Percentiles rank a stretch among this genome's conserved stretches.
Evolutionary conservation across 192 early-diverging fungal genomes (phyloP).

Genomic region (Thoreauomyces humboldtii): DNA sequence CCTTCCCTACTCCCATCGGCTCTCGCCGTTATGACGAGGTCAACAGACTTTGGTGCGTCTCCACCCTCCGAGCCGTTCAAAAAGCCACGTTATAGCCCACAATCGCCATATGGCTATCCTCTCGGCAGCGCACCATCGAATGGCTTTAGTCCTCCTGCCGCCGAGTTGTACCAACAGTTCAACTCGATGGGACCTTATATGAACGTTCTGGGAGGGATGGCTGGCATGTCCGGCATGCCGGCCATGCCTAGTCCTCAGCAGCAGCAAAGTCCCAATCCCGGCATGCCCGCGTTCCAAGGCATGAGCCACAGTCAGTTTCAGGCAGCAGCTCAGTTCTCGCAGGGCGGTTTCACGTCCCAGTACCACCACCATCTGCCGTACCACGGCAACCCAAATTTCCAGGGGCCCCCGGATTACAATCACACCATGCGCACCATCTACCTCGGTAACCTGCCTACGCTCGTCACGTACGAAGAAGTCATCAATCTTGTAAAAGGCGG

Average conservation of each 20-base stretch:
- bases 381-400: slow-evolving; percentile 8
- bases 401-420: slow-evolving; percentile 28
- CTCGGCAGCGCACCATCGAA: slow-evolving; percentile 10
- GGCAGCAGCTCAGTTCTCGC: not conserved
- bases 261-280: not conserved
- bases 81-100: slow-evolving; percentile 55
- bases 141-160: not conserved
- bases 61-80: slow-evolving; percentile 49
- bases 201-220: slow-evolving; percentile 35
- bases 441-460: slow-evolving; percentile 71
- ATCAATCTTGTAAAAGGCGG: slow-evolving; percentile 72
- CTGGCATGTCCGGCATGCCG: slow-evolving; percentile 8
- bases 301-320: slow-evolving; percentile 7
- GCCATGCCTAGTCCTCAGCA: slow-evolving; percentile 12
- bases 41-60: slow-evolving; percentile 56
- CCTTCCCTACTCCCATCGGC: slow-evolving; percentile 24
- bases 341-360: slow-evolving; percentile 5
- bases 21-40: slow-evolving; percentile 55
- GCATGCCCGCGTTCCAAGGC: slow-evolving; percentile 3
- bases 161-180: slow-evolving; percentile 27
- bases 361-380: not conserved
- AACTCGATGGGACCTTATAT: slow-evolving; percentile 28
- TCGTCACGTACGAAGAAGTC: slow-evolving; percentile 58
- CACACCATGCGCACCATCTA: slow-evolving; percentile 72
- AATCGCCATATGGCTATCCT: slow-evolving; percentile 39